A percentile compares a stretch with the other conserved stretches of the same genome.
Evolutionary conservation across 805 yeast genomes (phyloP).

Genomic region (Yarrowia deformans): DNA sequence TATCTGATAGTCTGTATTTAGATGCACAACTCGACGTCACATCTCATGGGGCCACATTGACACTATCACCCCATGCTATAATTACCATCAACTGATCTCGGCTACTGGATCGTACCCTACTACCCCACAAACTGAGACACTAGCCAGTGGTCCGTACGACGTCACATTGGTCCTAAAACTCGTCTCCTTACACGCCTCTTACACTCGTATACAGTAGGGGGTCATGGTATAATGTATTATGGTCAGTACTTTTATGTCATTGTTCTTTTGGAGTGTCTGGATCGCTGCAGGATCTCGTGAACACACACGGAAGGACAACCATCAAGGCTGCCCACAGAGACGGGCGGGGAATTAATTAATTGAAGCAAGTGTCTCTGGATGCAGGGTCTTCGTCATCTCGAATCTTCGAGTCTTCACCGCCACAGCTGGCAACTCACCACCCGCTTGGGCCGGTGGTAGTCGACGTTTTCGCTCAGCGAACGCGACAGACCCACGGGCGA

Average conservation of each 20-base stretch:
- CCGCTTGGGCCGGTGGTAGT: slow-evolving; percentile 35
- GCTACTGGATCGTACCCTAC: no score
- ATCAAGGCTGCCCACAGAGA: slow-evolving; percentile 24
- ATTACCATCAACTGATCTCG: no score
- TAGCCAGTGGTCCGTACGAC: neutral
- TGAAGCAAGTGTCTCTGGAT: slow-evolving; percentile 17
- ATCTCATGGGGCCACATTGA: no score
- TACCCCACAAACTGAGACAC: no score
- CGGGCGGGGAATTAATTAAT: neutral
- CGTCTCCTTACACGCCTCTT: no score
- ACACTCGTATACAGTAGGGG: neutral
- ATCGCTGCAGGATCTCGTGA: slow-evolving; percentile 13
- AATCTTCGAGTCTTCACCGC: neutral
- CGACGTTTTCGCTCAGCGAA: slow-evolving; percentile 38
- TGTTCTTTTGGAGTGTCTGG: slow-evolving; percentile 7
- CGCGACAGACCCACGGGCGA: slow-evolving; percentile 36
- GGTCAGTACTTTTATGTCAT: slow-evolving; percentile 28
- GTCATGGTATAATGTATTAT: slow-evolving; percentile 24
- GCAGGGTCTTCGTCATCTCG: neutral
- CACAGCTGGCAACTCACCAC: slow-evolving; percentile 38
- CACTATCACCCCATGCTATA: no score
- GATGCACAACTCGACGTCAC: no score
- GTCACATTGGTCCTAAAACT: neutral
- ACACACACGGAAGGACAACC: neutral
- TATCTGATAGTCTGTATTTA: no score